Conservation (phyloP, 2,329 filamentous ascomycete species). For the Ascochyta viciae-villosae region DNA sequence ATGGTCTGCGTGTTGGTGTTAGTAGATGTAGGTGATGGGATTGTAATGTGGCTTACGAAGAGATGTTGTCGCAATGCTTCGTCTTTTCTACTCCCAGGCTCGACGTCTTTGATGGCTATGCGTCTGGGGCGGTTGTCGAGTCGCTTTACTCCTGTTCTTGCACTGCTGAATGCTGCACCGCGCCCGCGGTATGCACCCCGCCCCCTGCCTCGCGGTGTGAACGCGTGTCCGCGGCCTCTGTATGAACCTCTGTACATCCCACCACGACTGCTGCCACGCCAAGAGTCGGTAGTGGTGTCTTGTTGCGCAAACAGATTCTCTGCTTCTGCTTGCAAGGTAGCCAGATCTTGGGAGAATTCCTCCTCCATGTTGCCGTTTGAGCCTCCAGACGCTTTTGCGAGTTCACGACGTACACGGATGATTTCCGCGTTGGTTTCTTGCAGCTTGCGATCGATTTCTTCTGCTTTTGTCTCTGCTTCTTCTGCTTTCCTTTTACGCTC, state of each 20-base stretch:
- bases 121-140: conserved; percentile 79
- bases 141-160: conserved; percentile 62
- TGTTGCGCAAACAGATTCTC: conserved; percentile 71
- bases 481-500: conserved; percentile 69
- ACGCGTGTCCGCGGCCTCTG: conserved; percentile 18
- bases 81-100: conserved; percentile 68
- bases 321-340: conserved; percentile 55
- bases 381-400: conserved; percentile 59
- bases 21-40: neutral
- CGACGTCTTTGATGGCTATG: conserved; percentile 68
- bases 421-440: conserved; percentile 71
- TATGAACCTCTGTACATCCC: conserved; percentile 22
- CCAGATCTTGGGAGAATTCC: conserved; percentile 27
- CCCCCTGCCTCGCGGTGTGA: conserved; percentile 50
- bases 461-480: conserved; percentile 67
- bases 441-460: conserved; percentile 70
- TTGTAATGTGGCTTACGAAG: conserved; percentile 49
- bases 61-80: conserved; percentile 76
- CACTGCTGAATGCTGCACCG: conserved; percentile 38
- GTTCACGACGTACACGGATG: conserved; percentile 65
- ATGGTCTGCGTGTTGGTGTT: conserved; percentile 10
- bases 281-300: conserved; percentile 23
- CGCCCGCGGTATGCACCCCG: conserved; percentile 55
- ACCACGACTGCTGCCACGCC: conserved; percentile 36
- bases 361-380: conserved; percentile 16